Conservation (phyloP, 2,329 filamentous ascomycete genomes). For the Aspergillus puulaauensis region DNA sequence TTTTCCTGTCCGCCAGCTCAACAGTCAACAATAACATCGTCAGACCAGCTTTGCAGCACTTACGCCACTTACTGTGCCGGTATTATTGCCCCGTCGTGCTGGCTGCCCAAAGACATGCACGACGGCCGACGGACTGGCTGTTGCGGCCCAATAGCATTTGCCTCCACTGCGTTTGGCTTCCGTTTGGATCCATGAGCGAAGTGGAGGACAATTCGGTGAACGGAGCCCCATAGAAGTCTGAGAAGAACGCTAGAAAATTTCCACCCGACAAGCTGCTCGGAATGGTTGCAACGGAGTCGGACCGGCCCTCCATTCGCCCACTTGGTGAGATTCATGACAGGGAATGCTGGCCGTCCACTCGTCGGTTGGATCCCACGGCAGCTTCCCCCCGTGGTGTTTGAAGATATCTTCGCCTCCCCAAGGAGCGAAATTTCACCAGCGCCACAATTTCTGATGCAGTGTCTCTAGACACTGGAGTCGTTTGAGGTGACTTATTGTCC, state of each 20-base stretch:
- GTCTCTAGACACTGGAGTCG: not conserved
- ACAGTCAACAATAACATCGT: not conserved
- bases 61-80: conserved; percentile 3
- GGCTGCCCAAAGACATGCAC: conserved; percentile 18
- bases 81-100: conserved; percentile 11
- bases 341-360: conserved; percentile 9
- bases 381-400: conserved; percentile 9
- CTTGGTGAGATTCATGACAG: not conserved
- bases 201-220: conserved; percentile 13
- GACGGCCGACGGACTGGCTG: not conserved
- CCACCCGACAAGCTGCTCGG: conserved; percentile 9
- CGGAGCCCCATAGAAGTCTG: conserved; percentile 16
- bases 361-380: not conserved
- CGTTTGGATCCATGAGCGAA: not conserved
- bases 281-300: not conserved
- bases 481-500: too few relatives aligned
- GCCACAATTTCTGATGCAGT: too few relatives aligned
- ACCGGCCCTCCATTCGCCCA: conserved; percentile 1
- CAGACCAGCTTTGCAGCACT: not conserved
- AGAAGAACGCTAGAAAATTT: conserved; percentile 24
- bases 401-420: not conserved
- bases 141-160: conserved; percentile 20
- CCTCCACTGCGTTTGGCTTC: conserved; percentile 10
- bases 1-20: not conserved
- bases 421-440: not conserved